Evolutionary conservation across 306 rosid species (phyloP), one percentile per base, ranked within the genome.

Genomic region (Cyclanthera cordifolia): DNA sequence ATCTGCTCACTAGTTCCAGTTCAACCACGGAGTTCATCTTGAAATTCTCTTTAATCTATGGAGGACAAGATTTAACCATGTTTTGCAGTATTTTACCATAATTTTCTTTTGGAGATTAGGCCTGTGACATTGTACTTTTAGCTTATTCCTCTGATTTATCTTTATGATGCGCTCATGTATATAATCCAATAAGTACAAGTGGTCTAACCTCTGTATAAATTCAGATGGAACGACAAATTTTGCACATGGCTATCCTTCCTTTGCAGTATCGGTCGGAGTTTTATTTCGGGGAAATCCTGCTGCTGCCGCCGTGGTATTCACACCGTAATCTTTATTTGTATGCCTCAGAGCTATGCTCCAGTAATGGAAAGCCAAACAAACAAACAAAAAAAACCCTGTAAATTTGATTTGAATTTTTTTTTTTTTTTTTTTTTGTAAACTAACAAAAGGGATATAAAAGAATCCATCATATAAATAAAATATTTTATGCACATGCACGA

Each of bases 161-260:
- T 46, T 7, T 47, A 14, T 11, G 30, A 20, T 39, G 49, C 41
- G 69, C 27, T 16, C 23, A 39, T 23, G 9, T 8, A 61, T 34
- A 17, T 30, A 16, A 49, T 53, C 13, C 54, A 17, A 48, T 53
- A 32, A 28, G 28, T 60, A 72, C 71, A 53, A 57, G 16, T 71
- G 53, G 51, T 72, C 82, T 83, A 72, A 79, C 59, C 25, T 63
- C 59, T 54, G 53, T 78, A 73, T 73, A 17, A 69, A 72, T 43
- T 69, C 67, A 89, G 99, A 93, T 78, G 99, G 99, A 66, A 93
- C 99, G 14, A 93, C 99, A 78, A 93, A 93, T 81, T 93, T 90
- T 64, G 95, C 99, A 14, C 99, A 90, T 23, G 83, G 95, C 76
- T 93, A 93, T 79, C 96, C 96, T 34, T 78, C 86, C 82, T 93